A percentile compares a stretch with the other conserved stretches of the same genome.
Evolutionary conservation across 1,284 basidiomycete genomes (phyloP).

Genomic region (Cryptococcus amylolentus): DNA sequence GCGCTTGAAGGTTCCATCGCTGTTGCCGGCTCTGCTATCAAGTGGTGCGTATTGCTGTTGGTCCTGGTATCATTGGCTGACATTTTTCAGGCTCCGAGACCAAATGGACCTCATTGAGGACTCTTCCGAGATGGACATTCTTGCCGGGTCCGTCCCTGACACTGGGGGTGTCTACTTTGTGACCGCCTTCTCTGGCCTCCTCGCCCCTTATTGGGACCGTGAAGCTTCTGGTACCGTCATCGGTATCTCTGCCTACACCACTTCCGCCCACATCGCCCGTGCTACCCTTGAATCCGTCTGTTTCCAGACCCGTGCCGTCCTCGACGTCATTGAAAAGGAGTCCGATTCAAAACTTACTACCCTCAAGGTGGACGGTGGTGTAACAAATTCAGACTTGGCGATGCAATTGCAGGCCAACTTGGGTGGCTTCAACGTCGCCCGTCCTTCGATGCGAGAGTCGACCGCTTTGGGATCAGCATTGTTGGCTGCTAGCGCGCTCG

Average conservation of each 20-base stretch:
- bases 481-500: conserved; percentile 85
- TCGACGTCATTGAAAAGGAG: conserved; percentile 87
- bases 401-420: conserved; percentile 93
- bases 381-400: conserved; percentile 72
- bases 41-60: conserved; percentile 60
- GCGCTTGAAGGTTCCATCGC: conserved; percentile 93
- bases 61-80: not conserved
- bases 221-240: conserved; percentile 38
- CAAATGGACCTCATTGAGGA: conserved; percentile 77
- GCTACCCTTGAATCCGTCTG: conserved; percentile 83
- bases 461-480: conserved; percentile 96
- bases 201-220: conserved; percentile 62
- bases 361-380: conserved; percentile 90
- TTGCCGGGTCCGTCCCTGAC: conserved; percentile 72
- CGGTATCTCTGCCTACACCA: conserved; percentile 83
- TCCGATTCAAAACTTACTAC: conserved; percentile 66
- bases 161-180: conserved; percentile 97
- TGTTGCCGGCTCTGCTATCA: conserved; percentile 91
- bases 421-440: conserved; percentile 83
- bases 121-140: conserved; percentile 76
- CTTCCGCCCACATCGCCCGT: conserved; percentile 86
- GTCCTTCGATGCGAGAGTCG: conserved; percentile 95
- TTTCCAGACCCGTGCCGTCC: conserved; percentile 80
- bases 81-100: conserved; percentile 69
- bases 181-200: conserved; percentile 87